phyloP scores from a whole-genome alignment of 805 yeast genomes.

The Teunomyces barrocoloradensis region DNA sequence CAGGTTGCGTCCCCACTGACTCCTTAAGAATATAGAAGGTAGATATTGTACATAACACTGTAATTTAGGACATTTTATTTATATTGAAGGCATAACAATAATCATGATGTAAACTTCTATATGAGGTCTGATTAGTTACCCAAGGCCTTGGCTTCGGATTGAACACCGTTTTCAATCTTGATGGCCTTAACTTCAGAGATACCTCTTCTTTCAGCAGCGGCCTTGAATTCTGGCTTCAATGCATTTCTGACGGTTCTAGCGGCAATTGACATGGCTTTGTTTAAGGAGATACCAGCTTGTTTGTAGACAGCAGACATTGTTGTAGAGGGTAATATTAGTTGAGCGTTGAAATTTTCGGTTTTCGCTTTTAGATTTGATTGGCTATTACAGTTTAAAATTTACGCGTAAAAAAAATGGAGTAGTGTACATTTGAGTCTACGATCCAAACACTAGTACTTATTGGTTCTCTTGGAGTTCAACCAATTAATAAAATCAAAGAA shows the following conservation, averaged over 20 bases:
- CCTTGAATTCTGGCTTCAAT: constrained; percentile 81
- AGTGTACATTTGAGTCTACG: constrained; percentile 4
- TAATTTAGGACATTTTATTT: constrained; percentile 2
- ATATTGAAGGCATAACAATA: not conserved
- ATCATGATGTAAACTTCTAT: not conserved
- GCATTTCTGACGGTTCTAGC: constrained; percentile 86
- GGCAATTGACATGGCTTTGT: constrained; percentile 87
- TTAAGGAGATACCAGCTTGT: constrained; percentile 57
- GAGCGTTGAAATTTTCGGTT: constrained; percentile 6
- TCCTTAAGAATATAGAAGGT: constrained; percentile 1
- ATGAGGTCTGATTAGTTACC: constrained; percentile 15
- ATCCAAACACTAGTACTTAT: not conserved
- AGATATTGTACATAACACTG: constrained; percentile 2
- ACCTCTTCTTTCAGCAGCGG: constrained; percentile 69
- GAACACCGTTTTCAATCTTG: constrained; percentile 67
- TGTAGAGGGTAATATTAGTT: not conserved
- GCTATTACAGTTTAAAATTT: not conserved
- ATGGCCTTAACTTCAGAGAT: constrained; percentile 70
- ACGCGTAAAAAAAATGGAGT: not conserved
- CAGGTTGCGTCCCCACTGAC: not conserved
- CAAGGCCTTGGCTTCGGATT: constrained; percentile 40
- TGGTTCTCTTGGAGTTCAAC: constrained; percentile 52
- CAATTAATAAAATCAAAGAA: constrained; percentile 82
- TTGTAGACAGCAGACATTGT: constrained; percentile 44
- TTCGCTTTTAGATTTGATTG: constrained; percentile 4